These are phyloP conservation scores for Thelonectria olida DNA, from an alignment of 2,329 filamentous ascomycete species.

Conservation along the genomic window DNA sequence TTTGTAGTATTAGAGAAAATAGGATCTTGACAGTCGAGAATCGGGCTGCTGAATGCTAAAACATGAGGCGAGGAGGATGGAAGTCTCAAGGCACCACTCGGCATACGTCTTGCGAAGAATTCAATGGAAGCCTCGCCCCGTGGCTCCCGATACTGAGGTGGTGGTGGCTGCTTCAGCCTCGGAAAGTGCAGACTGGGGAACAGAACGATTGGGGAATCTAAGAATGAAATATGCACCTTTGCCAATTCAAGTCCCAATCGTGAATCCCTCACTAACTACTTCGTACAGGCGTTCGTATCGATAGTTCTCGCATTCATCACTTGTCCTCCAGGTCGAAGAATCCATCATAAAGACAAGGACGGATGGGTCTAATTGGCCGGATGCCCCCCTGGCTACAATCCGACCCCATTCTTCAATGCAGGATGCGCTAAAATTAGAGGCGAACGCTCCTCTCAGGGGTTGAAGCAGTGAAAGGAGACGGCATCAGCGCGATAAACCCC, in stretches of 20 bases:
- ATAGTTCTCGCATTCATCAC: neutral
- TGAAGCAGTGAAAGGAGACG: neutral
- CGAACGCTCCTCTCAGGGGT: neutral
- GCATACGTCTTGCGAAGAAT: neutral
- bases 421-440: conserved; percentile 38
- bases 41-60: neutral
- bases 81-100: neutral
- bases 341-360: neutral
- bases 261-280: too few relatives aligned
- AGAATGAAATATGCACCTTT: neutral
- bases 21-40: neutral
- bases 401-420: too few relatives aligned
- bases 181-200: too few relatives aligned
- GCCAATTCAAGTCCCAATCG: neutral
- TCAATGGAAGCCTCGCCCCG: neutral
- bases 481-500: neutral
- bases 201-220: neutral
- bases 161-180: too few relatives aligned
- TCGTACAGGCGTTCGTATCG: neutral
- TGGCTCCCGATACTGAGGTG: neutral
- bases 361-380: neutral
- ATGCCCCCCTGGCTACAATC: too few relatives aligned
- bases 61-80: too few relatives aligned
- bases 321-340: too few relatives aligned
- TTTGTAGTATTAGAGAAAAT: neutral